Conservation (phyloP, 768 basidiomycete species). For the Serendipita sp. region DNA sequence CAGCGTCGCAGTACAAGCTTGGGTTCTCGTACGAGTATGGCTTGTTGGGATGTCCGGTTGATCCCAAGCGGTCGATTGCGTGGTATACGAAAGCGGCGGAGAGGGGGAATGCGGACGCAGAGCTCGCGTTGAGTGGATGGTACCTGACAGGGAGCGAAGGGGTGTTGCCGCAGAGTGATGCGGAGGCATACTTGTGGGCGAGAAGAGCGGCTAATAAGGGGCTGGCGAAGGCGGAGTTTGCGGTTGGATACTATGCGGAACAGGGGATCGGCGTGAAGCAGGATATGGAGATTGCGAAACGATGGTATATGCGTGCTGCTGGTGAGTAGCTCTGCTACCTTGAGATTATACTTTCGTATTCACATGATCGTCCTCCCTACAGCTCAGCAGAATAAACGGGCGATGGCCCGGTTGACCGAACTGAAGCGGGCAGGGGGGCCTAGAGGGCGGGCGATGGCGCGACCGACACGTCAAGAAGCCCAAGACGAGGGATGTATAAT, state of each 20-base stretch:
- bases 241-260: constrained; percentile 96
- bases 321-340: constrained; percentile 37
- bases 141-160: constrained; percentile 93
- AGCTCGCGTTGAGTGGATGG: constrained; percentile 94
- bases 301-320: constrained; percentile 99
- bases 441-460: constrained; percentile 57
- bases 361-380: constrained; percentile 6
- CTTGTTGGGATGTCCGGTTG: constrained; percentile 70
- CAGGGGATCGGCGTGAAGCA: constrained; percentile 95
- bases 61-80: constrained; percentile 85
- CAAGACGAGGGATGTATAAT: constrained; percentile 86
- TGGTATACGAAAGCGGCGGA: constrained; percentile 99
- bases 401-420: constrained; percentile 90
- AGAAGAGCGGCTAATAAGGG: constrained; percentile 93
- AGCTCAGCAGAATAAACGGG: constrained; percentile 98
- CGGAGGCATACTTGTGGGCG: constrained; percentile 98
- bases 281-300: constrained; percentile 87
- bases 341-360: neutral
- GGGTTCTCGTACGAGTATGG: constrained; percentile 95
- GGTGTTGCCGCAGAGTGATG: constrained; percentile 92
- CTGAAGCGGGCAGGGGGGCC: constrained; percentile 61
- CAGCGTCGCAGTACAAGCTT: constrained; percentile 86
- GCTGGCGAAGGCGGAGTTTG: constrained; percentile 92
- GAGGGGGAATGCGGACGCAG: constrained; percentile 88
- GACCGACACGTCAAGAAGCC: constrained; percentile 87